These are phyloP conservation scores for Trichoderma atroviride DNA, from an alignment of 2,329 filamentous ascomycete species.

Conservation along the genomic window DNA sequence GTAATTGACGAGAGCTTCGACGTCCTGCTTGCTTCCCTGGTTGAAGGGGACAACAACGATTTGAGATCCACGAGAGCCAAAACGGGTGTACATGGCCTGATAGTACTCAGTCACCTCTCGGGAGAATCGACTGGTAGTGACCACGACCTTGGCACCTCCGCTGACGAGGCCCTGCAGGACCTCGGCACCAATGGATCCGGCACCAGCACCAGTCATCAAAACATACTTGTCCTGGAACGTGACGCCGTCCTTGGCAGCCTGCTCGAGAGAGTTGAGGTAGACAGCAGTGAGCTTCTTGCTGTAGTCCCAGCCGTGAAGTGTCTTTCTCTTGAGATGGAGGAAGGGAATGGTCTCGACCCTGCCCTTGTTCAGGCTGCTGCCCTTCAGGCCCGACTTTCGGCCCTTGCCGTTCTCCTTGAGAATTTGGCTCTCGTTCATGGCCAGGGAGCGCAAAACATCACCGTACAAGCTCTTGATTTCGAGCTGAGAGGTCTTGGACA, in stretches of 20 bases:
- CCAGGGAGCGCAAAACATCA: conserved; percentile 89
- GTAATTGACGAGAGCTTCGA: conserved; percentile 90
- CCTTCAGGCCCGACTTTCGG: conserved; percentile 56
- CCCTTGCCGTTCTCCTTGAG: conserved; percentile 78
- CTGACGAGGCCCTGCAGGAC: conserved; percentile 95
- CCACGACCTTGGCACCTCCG: conserved; percentile 93
- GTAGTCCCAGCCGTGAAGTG: conserved; percentile 95
- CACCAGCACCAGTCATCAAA: conserved; percentile 97
- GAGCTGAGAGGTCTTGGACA: conserved; percentile 92
- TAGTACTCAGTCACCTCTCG: conserved; percentile 99
- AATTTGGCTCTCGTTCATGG: conserved; percentile 98
- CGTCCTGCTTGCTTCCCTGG: conserved; percentile 96
- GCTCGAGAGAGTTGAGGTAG: conserved; percentile 89
- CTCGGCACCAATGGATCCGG: conserved; percentile 95
- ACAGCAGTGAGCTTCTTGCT: conserved; percentile 96
- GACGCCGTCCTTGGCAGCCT: conserved; percentile 83
- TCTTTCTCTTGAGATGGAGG: conserved; percentile 93
- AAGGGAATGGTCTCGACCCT: conserved; percentile 98
- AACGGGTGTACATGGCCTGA: conserved; percentile 96
- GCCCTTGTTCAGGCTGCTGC: conserved; percentile 69
- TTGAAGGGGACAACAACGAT: conserved; percentile 99
- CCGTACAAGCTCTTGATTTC: conserved; percentile 96
- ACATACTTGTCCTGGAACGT: conserved; percentile 94
- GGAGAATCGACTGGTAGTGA: conserved; percentile 95
- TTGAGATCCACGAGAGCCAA: conserved; percentile 90